Conservation (phyloP, 352 stramenopile genomes). For the Phytophthora colocasiae region DNA sequence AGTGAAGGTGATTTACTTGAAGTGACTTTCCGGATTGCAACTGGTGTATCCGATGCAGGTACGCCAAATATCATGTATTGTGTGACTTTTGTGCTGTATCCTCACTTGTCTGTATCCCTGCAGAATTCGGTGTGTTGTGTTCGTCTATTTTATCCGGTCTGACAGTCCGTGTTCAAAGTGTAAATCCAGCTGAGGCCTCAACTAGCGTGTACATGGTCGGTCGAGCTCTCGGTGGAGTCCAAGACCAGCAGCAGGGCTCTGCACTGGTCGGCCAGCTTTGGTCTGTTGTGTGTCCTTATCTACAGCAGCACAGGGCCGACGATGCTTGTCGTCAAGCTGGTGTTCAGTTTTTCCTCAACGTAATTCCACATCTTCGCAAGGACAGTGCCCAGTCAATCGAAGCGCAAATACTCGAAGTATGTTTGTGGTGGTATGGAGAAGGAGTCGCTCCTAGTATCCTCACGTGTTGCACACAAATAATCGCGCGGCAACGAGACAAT, state of each 20-base stretch:
- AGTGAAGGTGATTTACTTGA: conserved; percentile 65
- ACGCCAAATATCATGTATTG: conserved; percentile 3
- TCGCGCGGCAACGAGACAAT: conserved; percentile 47
- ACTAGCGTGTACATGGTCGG: conserved; percentile 54
- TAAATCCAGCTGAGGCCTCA: conserved; percentile 33
- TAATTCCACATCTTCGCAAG: conserved; percentile 37
- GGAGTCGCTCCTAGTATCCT: conserved; percentile 51
- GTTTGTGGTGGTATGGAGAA: conserved; percentile 54
- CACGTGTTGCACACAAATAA: conserved; percentile 47
- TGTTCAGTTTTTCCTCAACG: conserved; percentile 63
- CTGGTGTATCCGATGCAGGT: conserved; percentile 58
- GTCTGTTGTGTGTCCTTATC: conserved; percentile 46
- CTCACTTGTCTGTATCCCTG: conserved; percentile 10
- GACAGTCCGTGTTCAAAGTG: conserved; percentile 41
- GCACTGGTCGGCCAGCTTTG: conserved; percentile 59
- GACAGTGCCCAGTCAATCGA: conserved; percentile 32
- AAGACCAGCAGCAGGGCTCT: conserved; percentile 36
- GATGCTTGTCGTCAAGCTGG: conserved; percentile 40
- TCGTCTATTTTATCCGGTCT: conserved; percentile 51
- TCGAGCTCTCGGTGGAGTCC: conserved; percentile 59
- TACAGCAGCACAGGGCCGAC: conserved; percentile 38
- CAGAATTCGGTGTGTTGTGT: conserved; percentile 66
- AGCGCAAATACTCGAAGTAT: conserved; percentile 49
- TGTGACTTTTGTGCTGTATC: background rate
- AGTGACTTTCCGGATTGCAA: conserved; percentile 62